Percentiles rank a stretch among this genome's conserved stretches.
Conservation (phyloP, 345 rosid genomes). For the Pistacia integerrima region DNA sequence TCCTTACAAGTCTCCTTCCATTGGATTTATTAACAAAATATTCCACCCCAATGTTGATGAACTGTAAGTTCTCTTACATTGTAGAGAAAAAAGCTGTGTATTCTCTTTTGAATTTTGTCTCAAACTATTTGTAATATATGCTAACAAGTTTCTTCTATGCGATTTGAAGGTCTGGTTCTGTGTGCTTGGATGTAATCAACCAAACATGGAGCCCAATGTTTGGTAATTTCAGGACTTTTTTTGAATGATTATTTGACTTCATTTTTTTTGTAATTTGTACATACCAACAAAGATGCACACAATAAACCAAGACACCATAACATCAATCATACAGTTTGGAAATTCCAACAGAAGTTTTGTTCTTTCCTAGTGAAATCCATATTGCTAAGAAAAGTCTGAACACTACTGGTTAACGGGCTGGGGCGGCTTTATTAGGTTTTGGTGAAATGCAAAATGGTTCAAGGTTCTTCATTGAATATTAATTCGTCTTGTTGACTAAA, state of each 20-base stretch:
- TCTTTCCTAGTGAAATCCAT: neutral
- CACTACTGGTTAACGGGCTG: neutral
- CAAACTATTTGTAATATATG: neutral
- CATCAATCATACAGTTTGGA: slow-evolving; percentile 2
- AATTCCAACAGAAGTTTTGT: neutral
- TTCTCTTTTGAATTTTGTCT: neutral
- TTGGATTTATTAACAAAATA: slow-evolving; percentile 40
- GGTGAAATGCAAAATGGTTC: neutral
- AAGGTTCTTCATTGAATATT: neutral
- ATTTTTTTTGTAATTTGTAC: neutral
- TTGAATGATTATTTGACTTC: neutral
- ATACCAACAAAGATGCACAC: neutral
- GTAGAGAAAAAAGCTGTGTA: neutral
- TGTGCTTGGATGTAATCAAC: slow-evolving; percentile 34
- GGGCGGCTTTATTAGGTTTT: neutral
- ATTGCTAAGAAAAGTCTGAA: neutral
- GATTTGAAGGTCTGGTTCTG: slow-evolving; percentile 43
- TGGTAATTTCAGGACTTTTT: slow-evolving; percentile 19
- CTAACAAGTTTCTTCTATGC: slow-evolving; percentile 1
- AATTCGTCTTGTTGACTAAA: neutral
- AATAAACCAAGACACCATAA: neutral
- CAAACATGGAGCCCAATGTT: slow-evolving; percentile 50
- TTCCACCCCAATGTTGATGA: slow-evolving; percentile 49
- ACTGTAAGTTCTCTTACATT: slow-evolving; percentile 27
- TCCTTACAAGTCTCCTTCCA: slow-evolving; percentile 43